phyloP scores from a whole-genome alignment of 192 early-diverging fungal species.

The Umbelopsis sp. region DNA sequence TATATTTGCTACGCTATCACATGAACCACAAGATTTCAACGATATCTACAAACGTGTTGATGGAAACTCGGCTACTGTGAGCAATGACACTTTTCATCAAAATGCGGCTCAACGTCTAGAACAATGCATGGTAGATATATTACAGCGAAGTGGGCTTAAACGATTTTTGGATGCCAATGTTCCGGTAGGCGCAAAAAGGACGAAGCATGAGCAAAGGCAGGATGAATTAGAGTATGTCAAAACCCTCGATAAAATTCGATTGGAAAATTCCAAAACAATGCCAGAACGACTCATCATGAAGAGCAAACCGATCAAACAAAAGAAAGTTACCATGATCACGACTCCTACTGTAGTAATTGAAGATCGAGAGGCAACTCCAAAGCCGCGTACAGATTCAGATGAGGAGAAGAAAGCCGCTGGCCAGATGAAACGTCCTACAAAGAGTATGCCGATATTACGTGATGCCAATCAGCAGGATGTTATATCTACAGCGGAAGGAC shows the following conservation, averaged over 20 bases:
- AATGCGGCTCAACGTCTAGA: not conserved
- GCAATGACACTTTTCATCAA: not conserved
- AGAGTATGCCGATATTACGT: no score
- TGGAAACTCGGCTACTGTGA: not conserved
- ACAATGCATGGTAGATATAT: not conserved
- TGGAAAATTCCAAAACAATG: conserved; percentile 4
- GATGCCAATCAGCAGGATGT: not conserved
- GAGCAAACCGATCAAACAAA: not conserved
- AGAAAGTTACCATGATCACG: conserved; percentile 10
- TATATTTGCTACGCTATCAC: not conserved
- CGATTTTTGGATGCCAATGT: not conserved
- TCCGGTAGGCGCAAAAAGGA: not conserved
- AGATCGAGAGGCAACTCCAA: not conserved
- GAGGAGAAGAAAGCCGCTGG: not conserved
- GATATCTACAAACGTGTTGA: not conserved
- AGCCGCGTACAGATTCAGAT: not conserved
- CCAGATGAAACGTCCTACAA: no score
- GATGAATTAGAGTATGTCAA: not conserved
- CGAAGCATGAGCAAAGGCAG: not conserved
- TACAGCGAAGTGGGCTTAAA: not conserved
- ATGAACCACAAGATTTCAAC: not conserved
- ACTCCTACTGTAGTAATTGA: not conserved
- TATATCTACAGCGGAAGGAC: not conserved
- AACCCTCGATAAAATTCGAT: not conserved
- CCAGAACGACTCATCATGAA: conserved; percentile 1